Evolutionary conservation across 2,329 filamentous ascomycete species (phyloP), one percentile per base, ranked within the genome.

Genomic region (Trichoderma sp.): DNA sequence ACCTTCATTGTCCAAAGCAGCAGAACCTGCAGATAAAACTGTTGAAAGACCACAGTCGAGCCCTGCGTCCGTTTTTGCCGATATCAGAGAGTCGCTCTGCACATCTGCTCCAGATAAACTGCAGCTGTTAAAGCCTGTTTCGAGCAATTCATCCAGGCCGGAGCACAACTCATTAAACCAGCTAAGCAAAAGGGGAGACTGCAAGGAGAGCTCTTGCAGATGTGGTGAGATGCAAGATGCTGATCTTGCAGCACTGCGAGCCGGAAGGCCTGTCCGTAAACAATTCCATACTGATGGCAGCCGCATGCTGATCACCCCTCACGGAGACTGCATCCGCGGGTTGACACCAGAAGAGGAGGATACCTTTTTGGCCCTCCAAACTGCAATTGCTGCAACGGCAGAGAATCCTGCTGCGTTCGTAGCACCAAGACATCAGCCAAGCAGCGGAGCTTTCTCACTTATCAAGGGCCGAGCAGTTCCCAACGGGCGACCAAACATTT

Each of bases 291-390:
- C 91, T 2, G 91, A 93, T 77, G 91, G 91, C 74, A 88, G 89
- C 81, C 89, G 92, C 31, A 91, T 93, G 77, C 88, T 95, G 78
- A 90, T 95, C 71, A 95, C 93, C 0, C 93, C 93, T 0, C 91
- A 93, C 77, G 93, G 94, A 12, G 92, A 94, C 77, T 94, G 93
- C 81, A 87, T 96, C n/a, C 91, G 92, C 78, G 92, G 93, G 75
- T 84, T 97, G 72, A 91, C 88, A 1, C 84, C 88, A 4, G 90
- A 92, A 59, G 91, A 95, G 77, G 93, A 95, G 80, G 87, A 92
- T 41, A 88, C 89, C 5, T 95, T 93, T 78, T 85, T 96, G 12
- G 87, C 90, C 68, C 87, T 96, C 6, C 94, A 96, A 82, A 85
- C 87, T 65, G 85, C 85, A 7, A 84, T 94, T 62, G 87, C 88